phyloP scores from a whole-genome alignment of 2,329 filamentous ascomycete species.

The Trichoderma simmonsii region DNA sequence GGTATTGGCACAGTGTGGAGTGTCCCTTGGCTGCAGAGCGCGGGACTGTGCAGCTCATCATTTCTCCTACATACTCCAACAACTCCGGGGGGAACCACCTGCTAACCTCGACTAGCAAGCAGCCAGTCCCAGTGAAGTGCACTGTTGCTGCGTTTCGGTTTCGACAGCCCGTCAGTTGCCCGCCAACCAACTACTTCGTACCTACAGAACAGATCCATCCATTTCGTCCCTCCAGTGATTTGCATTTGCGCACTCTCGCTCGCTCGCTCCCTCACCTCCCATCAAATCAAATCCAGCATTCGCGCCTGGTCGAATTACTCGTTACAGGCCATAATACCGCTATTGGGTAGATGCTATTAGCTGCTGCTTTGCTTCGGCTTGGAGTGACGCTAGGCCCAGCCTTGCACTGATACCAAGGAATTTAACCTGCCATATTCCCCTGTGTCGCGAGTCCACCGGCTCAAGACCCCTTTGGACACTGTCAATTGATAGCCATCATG shows the following conservation, averaged over 20 bases:
- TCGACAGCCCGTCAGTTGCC: neutral
- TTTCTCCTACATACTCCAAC: neutral
- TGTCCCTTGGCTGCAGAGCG: neutral
- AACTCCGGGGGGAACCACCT: neutral
- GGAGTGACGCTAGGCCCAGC: slow-evolving; percentile 33
- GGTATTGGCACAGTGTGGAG: neutral
- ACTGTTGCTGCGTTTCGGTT: neutral
- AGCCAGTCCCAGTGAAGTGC: too few species aligned
- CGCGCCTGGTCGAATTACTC: neutral
- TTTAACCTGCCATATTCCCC: slow-evolving; percentile 28
- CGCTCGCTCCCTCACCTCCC: neutral
- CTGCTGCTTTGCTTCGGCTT: slow-evolving; percentile 23
- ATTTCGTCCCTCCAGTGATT: neutral
- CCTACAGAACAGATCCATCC: too few species aligned
- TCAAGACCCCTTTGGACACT: slow-evolving; percentile 14
- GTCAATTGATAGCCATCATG: slow-evolving; percentile 17
- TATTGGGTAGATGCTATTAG: neutral
- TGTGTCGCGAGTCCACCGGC: slow-evolving; percentile 12
- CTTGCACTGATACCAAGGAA: slow-evolving; percentile 26
- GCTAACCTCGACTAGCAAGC: neutral
- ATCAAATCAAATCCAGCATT: too few species aligned
- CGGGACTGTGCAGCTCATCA: neutral
- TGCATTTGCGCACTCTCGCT: neutral
- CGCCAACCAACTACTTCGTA: neutral
- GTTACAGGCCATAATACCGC: neutral